These are phyloP conservation scores for Lasiosphaeria miniovina DNA, from an alignment of 495 filamentous ascomycete species.

Conservation along the genomic window DNA sequence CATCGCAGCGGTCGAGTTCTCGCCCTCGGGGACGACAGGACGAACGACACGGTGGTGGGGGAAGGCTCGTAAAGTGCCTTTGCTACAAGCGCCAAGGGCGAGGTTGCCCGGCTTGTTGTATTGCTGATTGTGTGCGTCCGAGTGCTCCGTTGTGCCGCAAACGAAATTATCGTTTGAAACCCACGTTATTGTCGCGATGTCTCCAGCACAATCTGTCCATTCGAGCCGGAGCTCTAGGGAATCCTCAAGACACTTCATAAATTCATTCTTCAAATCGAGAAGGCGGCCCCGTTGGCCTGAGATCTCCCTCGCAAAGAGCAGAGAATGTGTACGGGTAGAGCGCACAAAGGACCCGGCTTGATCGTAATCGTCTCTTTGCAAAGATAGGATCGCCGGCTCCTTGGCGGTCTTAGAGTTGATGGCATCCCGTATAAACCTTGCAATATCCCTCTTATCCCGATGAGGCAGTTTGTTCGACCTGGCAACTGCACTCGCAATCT, in stretches of 20 bases:
- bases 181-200: constrained; percentile 59
- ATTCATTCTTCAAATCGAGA: constrained; percentile 37
- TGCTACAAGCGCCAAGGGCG: constrained; percentile 60
- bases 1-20: constrained; percentile 56
- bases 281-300: constrained; percentile 29
- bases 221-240: constrained; percentile 40
- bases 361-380: constrained; percentile 28
- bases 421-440: constrained; percentile 35
- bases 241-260: constrained; percentile 44
- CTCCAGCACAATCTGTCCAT: constrained; percentile 56
- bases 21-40: constrained; percentile 47
- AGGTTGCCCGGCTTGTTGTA: constrained; percentile 83
- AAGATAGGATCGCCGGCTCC: constrained; percentile 20
- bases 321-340: constrained; percentile 26
- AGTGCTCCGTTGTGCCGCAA: constrained; percentile 69
- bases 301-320: constrained; percentile 42
- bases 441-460: constrained; percentile 27
- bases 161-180: constrained; percentile 48
- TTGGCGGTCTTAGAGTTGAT: constrained; percentile 12
- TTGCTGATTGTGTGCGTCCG: constrained; percentile 72
- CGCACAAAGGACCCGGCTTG: constrained; percentile 24
- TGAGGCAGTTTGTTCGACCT: constrained; percentile 8
- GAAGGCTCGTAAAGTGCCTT: constrained; percentile 58
- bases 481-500: constrained; percentile 6
- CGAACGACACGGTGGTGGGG: constrained; percentile 66